Percentiles rank a stretch among this genome's conserved stretches.
Conservation (phyloP, 1,284 basidiomycete species). For the Paramarasmius palmivorus region DNA sequence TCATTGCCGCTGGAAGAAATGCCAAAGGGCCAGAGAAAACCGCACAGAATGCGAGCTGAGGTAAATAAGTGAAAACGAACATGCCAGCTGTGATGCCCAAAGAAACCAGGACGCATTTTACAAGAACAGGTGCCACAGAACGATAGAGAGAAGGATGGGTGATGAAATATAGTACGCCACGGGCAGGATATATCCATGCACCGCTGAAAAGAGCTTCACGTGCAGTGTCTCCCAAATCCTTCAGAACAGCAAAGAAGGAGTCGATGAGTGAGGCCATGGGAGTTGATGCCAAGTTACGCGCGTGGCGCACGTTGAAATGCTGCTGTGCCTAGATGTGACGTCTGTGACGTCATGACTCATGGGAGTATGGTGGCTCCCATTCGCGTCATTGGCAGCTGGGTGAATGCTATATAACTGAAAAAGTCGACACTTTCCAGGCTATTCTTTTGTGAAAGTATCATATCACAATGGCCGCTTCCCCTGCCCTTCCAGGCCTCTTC, state of each 20-base stretch:
- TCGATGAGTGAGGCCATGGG: neutral
- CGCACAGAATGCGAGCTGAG: conserved; percentile 66
- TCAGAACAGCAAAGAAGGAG: neutral
- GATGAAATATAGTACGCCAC: conserved; percentile 34
- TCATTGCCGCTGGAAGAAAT: conserved; percentile 35
- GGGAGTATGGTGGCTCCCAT: too few relatives aligned
- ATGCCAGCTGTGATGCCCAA: conserved; percentile 46
- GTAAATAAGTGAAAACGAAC: conserved; percentile 68
- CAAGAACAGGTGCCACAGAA: conserved; percentile 36
- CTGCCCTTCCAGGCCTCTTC: conserved; percentile 46
- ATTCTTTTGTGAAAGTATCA: too few relatives aligned
- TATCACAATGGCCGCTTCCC: conserved; percentile 32
- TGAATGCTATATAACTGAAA: too few relatives aligned
- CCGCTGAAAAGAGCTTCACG: conserved; percentile 32
- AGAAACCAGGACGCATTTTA: conserved; percentile 40
- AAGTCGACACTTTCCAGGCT: too few relatives aligned
- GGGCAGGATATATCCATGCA: conserved; percentile 37
- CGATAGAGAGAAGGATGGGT: conserved; percentile 36
- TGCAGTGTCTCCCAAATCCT: neutral
- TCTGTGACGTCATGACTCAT: too few relatives aligned
- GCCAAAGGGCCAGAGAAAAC: conserved; percentile 63
- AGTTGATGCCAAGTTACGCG: neutral
- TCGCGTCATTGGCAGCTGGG: too few relatives aligned
- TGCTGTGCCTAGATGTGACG: too few relatives aligned
- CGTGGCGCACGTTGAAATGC: neutral